Percentiles rank a stretch among this genome's conserved stretches.
phyloP scores from a whole-genome alignment of 495 filamentous ascomycete genomes.

The Hypoxylon trugodes region DNA sequence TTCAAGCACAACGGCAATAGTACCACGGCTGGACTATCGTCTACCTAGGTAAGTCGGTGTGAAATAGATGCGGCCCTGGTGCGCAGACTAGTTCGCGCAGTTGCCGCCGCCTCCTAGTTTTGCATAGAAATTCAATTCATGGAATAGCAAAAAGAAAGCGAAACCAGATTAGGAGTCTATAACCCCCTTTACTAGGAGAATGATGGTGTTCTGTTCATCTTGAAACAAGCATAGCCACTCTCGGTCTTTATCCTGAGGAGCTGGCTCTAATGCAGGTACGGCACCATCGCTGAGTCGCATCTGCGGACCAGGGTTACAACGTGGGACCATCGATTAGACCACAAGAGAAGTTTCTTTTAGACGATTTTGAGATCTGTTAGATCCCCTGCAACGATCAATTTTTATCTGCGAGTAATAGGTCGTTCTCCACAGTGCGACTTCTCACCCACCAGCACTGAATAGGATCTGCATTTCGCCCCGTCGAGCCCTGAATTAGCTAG shows the following conservation, averaged over 20 bases:
- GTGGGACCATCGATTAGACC: constrained; percentile 31
- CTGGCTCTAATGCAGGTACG: constrained; percentile 43
- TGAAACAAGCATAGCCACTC: constrained; percentile 45
- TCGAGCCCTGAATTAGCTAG: neutral
- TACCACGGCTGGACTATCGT: constrained; percentile 4
- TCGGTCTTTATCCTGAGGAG: constrained; percentile 16
- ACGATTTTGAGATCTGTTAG: constrained; percentile 17
- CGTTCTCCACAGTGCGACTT: neutral
- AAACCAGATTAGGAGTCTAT: constrained; percentile 16
- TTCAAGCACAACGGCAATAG: no score
- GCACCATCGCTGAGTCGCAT: constrained; percentile 25
- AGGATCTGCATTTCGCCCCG: constrained; percentile 20
- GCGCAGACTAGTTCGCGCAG: constrained; percentile 1
- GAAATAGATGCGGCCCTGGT: constrained; percentile 1
- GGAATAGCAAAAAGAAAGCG: constrained; percentile 26
- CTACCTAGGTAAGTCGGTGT: neutral
- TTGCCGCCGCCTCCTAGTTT: constrained; percentile 6
- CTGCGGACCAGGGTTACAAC: constrained; percentile 21
- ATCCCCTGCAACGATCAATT: constrained; percentile 31
- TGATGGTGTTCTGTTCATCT: constrained; percentile 32
- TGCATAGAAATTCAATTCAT: constrained; percentile 15
- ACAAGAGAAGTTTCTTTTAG: constrained; percentile 7
- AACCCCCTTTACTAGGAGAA: constrained; percentile 14
- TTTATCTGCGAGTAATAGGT: constrained; percentile 15
- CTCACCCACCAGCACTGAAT: constrained; percentile 9